Evolutionary conservation across 371 early-diverging fungal genomes (phyloP).

Genomic region (Zopfochytrium polystomum): DNA sequence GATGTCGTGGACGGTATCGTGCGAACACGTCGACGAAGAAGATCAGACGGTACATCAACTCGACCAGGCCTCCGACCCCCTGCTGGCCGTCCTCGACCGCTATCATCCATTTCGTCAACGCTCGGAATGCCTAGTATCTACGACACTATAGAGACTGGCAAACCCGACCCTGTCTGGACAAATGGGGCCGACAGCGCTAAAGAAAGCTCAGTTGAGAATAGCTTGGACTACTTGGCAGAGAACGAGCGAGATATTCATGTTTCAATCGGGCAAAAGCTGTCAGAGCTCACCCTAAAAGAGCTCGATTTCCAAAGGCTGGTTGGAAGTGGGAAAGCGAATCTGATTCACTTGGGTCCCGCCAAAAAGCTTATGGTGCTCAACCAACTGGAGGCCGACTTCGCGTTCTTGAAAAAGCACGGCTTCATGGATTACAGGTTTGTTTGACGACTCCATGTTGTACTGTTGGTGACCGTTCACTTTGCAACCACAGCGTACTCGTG

Average conservation of each 20-base stretch:
- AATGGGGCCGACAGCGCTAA: not conserved
- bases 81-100: not conserved
- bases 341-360: slow-evolving; percentile 42
- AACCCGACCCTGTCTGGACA: not conserved
- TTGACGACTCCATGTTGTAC: not conserved
- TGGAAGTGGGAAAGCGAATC: slow-evolving; percentile 33
- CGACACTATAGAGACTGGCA: no score
- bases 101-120: not conserved
- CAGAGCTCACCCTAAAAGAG: slow-evolving; percentile 53
- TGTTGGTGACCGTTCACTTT: not conserved
- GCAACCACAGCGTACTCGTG: slow-evolving; percentile 38
- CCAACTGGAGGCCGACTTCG: slow-evolving; percentile 48
- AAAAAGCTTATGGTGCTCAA: slow-evolving; percentile 35
- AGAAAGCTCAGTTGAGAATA: no score
- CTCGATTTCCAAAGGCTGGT: slow-evolving; percentile 54
- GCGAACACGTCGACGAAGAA: no score
- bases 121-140: no score
- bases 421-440: slow-evolving; percentile 61
- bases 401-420: slow-evolving; percentile 44
- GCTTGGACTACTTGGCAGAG: not conserved
- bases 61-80: not conserved
- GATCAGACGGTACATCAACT: not conserved
- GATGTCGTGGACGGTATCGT: not conserved
- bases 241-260: not conserved
- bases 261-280: no score